Percentiles rank a stretch among this genome's conserved stretches.
Conservation (phyloP, 2,329 filamentous ascomycete species). For the Hymenotorrendiella dingleyae region DNA sequence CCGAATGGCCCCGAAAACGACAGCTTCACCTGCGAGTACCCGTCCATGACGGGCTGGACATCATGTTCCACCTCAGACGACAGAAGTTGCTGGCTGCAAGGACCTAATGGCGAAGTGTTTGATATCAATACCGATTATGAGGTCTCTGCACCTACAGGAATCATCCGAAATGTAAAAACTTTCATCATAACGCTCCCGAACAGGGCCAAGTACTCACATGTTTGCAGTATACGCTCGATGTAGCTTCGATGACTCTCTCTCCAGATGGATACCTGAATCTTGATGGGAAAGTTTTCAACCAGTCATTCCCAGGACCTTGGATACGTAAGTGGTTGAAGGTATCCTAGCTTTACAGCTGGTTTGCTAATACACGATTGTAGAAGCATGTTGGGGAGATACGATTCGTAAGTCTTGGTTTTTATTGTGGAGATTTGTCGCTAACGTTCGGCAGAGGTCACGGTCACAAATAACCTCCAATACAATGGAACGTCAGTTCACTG, state of each 20-base stretch:
- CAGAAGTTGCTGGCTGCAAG: slow-evolving; percentile 5
- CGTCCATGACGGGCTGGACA: slow-evolving; percentile 1
- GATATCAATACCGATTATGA: slow-evolving; percentile 9
- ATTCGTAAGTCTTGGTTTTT: not conserved
- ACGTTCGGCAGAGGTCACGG: slow-evolving; percentile 4
- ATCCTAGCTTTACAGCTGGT: not conserved
- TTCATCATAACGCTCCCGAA: not conserved
- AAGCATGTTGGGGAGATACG: slow-evolving; percentile 11
- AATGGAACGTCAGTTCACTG: slow-evolving; percentile 45
- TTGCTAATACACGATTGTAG: not conserved
- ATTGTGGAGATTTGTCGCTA: not conserved
- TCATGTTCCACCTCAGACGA: not conserved
- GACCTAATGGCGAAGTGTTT: not conserved
- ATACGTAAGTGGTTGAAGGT: not conserved
- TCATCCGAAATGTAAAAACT: slow-evolving; percentile 1
- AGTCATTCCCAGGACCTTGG: slow-evolving; percentile 9
- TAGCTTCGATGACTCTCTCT: not conserved
- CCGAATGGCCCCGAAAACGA: not conserved
- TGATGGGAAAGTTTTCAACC: slow-evolving; percentile 9
- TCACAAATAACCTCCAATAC: slow-evolving; percentile 12
- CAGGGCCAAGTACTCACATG: not conserved
- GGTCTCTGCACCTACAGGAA: slow-evolving; percentile 1
- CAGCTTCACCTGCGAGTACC: slow-evolving; percentile 4
- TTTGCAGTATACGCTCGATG: slow-evolving; percentile 3
- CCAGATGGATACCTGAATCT: not conserved